phyloP scores from a whole-genome alignment of 2,329 filamentous ascomycete species.

The Colletotrichum costaricense region DNA sequence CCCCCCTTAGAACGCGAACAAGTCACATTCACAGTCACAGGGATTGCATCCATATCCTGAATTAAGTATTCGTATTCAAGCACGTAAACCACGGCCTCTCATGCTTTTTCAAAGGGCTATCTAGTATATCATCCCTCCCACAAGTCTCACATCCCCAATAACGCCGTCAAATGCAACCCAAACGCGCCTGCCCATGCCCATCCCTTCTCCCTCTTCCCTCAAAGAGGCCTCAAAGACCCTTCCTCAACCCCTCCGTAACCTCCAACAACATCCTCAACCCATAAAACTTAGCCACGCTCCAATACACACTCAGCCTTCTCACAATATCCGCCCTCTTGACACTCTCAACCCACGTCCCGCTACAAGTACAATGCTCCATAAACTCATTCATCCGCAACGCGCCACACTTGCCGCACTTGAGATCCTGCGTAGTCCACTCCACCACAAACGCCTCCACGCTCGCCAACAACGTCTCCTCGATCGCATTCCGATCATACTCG shows the following conservation, averaged over 20 bases:
- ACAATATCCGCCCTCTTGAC: conserved; percentile 75
- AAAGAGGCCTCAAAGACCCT: conserved; percentile 49
- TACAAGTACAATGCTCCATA: conserved; percentile 96
- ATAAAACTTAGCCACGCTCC: conserved; percentile 81
- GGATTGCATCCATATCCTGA: not conserved
- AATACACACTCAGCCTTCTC: conserved; percentile 75
- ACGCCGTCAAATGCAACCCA: not conserved
- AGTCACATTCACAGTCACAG: too few species aligned
- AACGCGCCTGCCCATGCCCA: not conserved
- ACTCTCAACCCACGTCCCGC: conserved; percentile 83
- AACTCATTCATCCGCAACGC: conserved; percentile 90
- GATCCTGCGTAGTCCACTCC: conserved; percentile 89
- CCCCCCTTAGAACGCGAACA: too few species aligned
- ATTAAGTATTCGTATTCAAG: not conserved
- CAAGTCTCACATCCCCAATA: not conserved
- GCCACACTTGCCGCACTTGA: conserved; percentile 79
- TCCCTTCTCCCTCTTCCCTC: not conserved
- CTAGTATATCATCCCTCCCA: not conserved
- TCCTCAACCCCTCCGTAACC: conserved; percentile 75
- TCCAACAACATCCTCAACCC: conserved; percentile 82
- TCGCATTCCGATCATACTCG: conserved; percentile 79
- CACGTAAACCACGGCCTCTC: not conserved
- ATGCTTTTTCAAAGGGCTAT: not conserved
- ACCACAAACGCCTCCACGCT: conserved; percentile 80
- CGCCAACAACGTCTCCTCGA: conserved; percentile 86